Conservation (phyloP, 1,139 yeast genomes). For the Yamadazyma taylorii region DNA sequence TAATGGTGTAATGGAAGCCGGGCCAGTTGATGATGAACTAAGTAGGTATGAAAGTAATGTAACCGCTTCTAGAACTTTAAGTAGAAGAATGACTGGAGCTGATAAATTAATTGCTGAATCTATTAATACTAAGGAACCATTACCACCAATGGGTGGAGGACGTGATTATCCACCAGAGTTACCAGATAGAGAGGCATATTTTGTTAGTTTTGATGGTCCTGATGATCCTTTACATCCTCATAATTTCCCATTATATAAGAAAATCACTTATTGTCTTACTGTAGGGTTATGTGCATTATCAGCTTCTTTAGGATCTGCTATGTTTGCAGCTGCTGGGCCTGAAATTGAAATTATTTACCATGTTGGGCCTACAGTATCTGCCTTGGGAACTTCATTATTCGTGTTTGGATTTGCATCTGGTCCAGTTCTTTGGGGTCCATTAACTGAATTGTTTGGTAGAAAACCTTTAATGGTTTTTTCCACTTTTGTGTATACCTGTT, state of each 20-base stretch:
- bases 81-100: slow-evolving; percentile 35
- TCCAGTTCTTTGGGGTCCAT: slow-evolving; percentile 41
- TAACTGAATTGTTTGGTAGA: slow-evolving; percentile 40
- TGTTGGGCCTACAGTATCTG: slow-evolving; percentile 30
- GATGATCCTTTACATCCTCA: slow-evolving; percentile 47
- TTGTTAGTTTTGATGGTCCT: slow-evolving; percentile 44
- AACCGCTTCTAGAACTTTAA: slow-evolving; percentile 25
- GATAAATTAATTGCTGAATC: slow-evolving; percentile 28
- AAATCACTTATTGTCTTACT: slow-evolving; percentile 24
- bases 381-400: slow-evolving; percentile 37
- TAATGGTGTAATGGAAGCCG: slow-evolving; percentile 6
- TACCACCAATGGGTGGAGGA: slow-evolving; percentile 38
- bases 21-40: slow-evolving; percentile 28
- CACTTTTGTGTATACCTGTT: slow-evolving; percentile 29
- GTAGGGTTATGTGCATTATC: slow-evolving; percentile 32
- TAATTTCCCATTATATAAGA: slow-evolving; percentile 39
- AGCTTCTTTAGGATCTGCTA: slow-evolving; percentile 49
- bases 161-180: slow-evolving; percentile 33
- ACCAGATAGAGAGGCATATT: slow-evolving; percentile 32
- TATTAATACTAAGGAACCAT: slow-evolving; percentile 26
- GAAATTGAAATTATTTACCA: slow-evolving; percentile 25
- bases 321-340: slow-evolving; percentile 29
- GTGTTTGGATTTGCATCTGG: slow-evolving; percentile 45
- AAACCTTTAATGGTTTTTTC: slow-evolving; percentile 28
- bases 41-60: slow-evolving; percentile 27